These are phyloP conservation scores for Erysimum pusillum DNA, from an alignment of 441 rosid species.

Conservation along the genomic window DNA sequence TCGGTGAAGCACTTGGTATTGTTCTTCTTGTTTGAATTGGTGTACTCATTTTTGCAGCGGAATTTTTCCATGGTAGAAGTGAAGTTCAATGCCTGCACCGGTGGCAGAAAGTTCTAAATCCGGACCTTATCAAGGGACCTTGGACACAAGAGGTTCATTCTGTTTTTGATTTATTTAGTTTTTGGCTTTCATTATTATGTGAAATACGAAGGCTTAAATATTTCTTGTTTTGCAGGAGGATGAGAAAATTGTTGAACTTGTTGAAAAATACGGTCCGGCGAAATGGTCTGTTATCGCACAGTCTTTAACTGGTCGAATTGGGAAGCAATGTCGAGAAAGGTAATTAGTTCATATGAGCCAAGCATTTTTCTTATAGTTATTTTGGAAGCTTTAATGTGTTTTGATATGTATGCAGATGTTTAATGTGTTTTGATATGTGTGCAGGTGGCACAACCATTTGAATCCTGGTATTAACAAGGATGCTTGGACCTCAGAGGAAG, in stretches of 20 bases:
- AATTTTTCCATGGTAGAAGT: slow-evolving; percentile 82
- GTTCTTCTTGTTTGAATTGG: slow-evolving; percentile 10
- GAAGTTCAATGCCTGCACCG: slow-evolving; percentile 98
- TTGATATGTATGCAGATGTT: slow-evolving; percentile 64
- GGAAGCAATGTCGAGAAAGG: slow-evolving; percentile 99
- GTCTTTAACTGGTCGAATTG: slow-evolving; percentile 96
- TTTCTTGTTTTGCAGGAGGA: slow-evolving; percentile 73
- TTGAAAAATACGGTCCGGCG: slow-evolving; percentile 80
- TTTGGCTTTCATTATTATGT: slow-evolving; percentile 34
- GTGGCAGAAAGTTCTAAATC: slow-evolving; percentile 99
- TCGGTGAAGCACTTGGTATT: background rate
- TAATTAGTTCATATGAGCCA: slow-evolving; percentile 42
- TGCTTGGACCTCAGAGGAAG: slow-evolving; percentile 97
- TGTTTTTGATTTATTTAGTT: background rate
- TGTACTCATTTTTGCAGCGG: slow-evolving; percentile 67
- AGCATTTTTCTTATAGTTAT: slow-evolving; percentile 2
- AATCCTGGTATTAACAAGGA: slow-evolving; percentile 96
- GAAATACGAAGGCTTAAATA: slow-evolving; percentile 22
- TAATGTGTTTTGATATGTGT: slow-evolving; percentile 36
- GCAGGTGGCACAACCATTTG: slow-evolving; percentile 99
- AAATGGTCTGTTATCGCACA: slow-evolving; percentile 96
- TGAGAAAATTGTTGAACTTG: slow-evolving; percentile 83
- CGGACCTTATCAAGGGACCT: slow-evolving; percentile 97
- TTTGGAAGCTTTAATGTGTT: slow-evolving; percentile 28
- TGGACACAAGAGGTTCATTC: slow-evolving; percentile 92